A percentile compares a stretch with the other conserved stretches of the same genome.
Evolutionary conservation across 1,284 basidiomycete species (phyloP).

Genomic region (Somion occarium): DNA sequence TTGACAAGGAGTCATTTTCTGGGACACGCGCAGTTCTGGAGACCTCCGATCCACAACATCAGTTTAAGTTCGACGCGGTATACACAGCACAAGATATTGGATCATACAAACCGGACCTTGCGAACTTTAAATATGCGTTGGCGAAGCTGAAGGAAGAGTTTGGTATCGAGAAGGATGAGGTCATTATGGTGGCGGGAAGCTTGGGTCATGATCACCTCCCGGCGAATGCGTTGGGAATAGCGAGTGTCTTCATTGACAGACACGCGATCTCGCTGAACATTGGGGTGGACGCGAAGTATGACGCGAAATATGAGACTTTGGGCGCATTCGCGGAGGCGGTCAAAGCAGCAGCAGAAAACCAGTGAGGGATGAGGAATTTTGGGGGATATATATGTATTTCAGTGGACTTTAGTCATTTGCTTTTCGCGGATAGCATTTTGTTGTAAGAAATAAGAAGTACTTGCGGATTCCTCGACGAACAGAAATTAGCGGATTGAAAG

Average conservation of each 20-base stretch:
- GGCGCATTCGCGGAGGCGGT: slow-evolving; percentile 14
- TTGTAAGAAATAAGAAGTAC: no score
- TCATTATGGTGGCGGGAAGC: slow-evolving; percentile 31
- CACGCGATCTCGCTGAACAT: slow-evolving; percentile 10
- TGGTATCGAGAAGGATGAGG: slow-evolving; percentile 41
- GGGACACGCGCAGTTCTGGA: slow-evolving; percentile 55
- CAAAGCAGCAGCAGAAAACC: slow-evolving; percentile 2
- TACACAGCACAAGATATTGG: slow-evolving; percentile 65
- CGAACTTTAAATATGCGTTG: slow-evolving; percentile 49
- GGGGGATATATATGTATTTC: no score
- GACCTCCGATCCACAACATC: slow-evolving; percentile 31
- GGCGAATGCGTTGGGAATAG: slow-evolving; percentile 13
- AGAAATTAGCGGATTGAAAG: no score
- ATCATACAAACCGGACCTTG: slow-evolving; percentile 65
- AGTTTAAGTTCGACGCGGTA: slow-evolving; percentile 57
- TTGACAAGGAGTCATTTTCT: slow-evolving; percentile 60
- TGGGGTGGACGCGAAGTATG: slow-evolving; percentile 8
- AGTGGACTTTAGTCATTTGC: no score
- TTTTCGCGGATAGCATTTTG: no score
- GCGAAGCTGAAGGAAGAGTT: slow-evolving; percentile 41
- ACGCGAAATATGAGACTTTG: slow-evolving; percentile 13
- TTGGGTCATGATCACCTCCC: slow-evolving; percentile 15
- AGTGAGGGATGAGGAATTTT: no score
- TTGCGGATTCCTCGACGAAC: no score
- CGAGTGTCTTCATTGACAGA: slow-evolving; percentile 14